Evolutionary conservation across 192 early-diverging fungal genomes (phyloP).

Genomic region (Entomortierella lignicola): DNA sequence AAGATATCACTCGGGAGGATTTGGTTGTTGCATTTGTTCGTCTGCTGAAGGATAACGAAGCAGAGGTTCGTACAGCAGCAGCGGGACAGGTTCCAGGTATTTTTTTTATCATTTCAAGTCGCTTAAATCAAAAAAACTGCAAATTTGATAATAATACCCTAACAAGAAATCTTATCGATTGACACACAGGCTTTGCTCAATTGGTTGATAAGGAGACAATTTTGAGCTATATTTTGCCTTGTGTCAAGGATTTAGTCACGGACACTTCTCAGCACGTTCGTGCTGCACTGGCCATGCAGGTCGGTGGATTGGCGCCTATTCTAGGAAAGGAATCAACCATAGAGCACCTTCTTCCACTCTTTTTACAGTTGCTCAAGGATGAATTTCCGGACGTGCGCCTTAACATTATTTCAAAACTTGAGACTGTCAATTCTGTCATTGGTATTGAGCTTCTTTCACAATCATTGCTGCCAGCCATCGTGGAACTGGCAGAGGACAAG

Average conservation of each 20-base stretch:
- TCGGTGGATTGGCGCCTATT: conserved; percentile 94
- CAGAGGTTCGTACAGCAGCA: conserved; percentile 96
- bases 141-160: not conserved
- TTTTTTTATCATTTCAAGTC: not conserved
- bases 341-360: conserved; percentile 92
- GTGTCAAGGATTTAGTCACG: conserved; percentile 91
- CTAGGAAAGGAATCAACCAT: conserved; percentile 95
- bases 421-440: conserved; percentile 94
- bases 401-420: conserved; percentile 98
- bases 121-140: not conserved
- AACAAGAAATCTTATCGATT: not conserved
- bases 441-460: conserved; percentile 98
- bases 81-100: conserved; percentile 91
- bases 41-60: conserved; percentile 94
- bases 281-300: conserved; percentile 93
- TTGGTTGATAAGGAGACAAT: conserved; percentile 85
- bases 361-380: conserved; percentile 97
- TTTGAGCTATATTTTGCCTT: conserved; percentile 85
- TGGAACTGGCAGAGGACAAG: conserved; percentile 99
- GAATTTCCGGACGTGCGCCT: conserved; percentile 97
- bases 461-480: conserved; percentile 95
- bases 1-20: conserved; percentile 84
- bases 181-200: conserved; percentile 68
- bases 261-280: conserved; percentile 98
- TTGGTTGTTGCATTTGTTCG: conserved; percentile 86